These are phyloP conservation scores for Carex parvula DNA, from an alignment of 176 grass and related monocot species.

Conservation along the genomic window DNA sequence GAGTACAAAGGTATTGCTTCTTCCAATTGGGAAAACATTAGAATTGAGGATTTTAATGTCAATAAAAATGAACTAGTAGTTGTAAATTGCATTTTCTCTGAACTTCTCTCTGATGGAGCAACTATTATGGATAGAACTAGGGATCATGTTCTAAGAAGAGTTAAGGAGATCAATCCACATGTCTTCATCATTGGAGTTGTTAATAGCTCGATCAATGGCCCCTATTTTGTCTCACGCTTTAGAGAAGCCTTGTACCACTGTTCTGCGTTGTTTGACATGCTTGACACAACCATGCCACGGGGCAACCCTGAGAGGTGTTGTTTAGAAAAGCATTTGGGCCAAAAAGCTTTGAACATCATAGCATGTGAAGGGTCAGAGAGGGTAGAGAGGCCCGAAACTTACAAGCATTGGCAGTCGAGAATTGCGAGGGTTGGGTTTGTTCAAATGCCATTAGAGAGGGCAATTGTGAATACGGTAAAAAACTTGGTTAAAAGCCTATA, in stretches of 20 bases:
- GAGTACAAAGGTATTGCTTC: constrained; percentile 44
- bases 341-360: constrained; percentile 17
- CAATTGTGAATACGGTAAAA: background rate
- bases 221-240: constrained; percentile 47
- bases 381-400: constrained; percentile 28
- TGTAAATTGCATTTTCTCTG: constrained; percentile 29
- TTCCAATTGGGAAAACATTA: constrained; percentile 37
- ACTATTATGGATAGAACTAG: constrained; percentile 14
- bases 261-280: constrained; percentile 49
- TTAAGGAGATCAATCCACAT: constrained; percentile 42
- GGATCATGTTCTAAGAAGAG: constrained; percentile 27
- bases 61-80: constrained; percentile 30
- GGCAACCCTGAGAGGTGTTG: constrained; percentile 29
- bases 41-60: constrained; percentile 32
- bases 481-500: background rate
- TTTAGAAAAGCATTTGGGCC: constrained; percentile 23
- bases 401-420: constrained; percentile 37
- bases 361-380: constrained; percentile 41
- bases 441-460: constrained; percentile 23
- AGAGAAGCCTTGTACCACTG: constrained; percentile 44
- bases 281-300: constrained; percentile 38
- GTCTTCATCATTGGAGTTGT: constrained; percentile 31
- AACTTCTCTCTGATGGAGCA: constrained; percentile 30
- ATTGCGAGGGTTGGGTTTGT: constrained; percentile 15
- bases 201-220: constrained; percentile 32